Percentiles rank a stretch among this genome's conserved stretches.
phyloP scores from a whole-genome alignment of 495 filamentous ascomycete genomes.

The Penicillium alfredii region DNA sequence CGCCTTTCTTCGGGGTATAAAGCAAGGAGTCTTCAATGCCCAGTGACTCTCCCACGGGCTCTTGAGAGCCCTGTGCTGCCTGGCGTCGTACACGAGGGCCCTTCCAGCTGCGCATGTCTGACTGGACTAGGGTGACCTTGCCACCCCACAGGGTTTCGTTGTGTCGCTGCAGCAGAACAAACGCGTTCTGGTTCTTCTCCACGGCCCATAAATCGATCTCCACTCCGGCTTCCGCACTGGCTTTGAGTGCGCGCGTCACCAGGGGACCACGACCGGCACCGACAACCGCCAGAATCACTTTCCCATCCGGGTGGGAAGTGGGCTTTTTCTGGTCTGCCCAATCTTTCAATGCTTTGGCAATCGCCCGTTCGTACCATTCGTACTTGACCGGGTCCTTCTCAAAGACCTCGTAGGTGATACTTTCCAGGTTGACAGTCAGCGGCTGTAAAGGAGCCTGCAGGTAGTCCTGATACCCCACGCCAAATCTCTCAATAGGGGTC shows the following conservation, averaged over 20 bases:
- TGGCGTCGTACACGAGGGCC: constrained; percentile 45
- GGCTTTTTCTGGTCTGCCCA: constrained; percentile 67
- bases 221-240: constrained; percentile 69
- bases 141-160: constrained; percentile 72
- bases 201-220: constrained; percentile 81
- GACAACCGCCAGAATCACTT: constrained; percentile 84
- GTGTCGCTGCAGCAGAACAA: constrained; percentile 79
- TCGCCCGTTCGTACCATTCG: constrained; percentile 85
- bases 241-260: constrained; percentile 75
- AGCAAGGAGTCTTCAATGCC: constrained; percentile 30
- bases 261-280: constrained; percentile 89
- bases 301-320: constrained; percentile 58
- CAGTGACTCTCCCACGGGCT: constrained; percentile 28
- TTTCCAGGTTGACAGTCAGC: constrained; percentile 91
- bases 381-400: constrained; percentile 99
- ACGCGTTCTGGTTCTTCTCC: constrained; percentile 98
- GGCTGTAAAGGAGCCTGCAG: constrained; percentile 92
- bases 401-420: constrained; percentile 96
- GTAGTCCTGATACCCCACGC: constrained; percentile 84
- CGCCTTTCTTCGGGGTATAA: constrained; percentile 17
- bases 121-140: constrained; percentile 78
- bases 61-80: constrained; percentile 1
- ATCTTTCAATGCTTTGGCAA: constrained; percentile 73
- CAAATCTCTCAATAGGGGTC: constrained; percentile 60
- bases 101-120: constrained; percentile 95